Base-by-base conservation (phyloP, 2,329 filamentous ascomycete genomes). In the Phoma sp. region DNA sequence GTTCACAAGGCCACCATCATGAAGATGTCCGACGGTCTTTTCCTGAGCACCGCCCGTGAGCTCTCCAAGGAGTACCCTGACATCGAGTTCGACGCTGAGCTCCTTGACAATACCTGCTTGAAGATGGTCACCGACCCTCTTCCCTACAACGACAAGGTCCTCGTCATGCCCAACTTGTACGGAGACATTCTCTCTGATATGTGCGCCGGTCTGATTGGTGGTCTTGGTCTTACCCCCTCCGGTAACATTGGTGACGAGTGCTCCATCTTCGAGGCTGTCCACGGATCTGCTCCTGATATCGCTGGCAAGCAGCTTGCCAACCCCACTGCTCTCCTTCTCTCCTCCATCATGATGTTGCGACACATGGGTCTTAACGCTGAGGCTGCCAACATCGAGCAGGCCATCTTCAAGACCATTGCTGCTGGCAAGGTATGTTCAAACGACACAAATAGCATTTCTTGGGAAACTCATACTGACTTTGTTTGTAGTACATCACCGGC, bases 1-100 rank as follows among this genome's bases (percentile, higher is more conserved):
- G 93, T 98, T 62, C 95, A 99, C 89, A 99, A 99, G 87, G 95
- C 95, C 77, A 98, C 95, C 75, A 99, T 99, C 83, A 99, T 99
- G 95, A 99, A 99, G 88, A 96, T 97, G 91, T 93, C 89, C 75
- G 95, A 99, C 78, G 95, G 95, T 81, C 90, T 99, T 59, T 99
- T 99, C 88, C 86, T 99, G 68, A 90, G 85, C 78, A 91, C 89
- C 60, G 95, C 89, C 68, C 83, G 87, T 67, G 86, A 95, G 59
- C 86, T 99, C 66, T 84, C 91, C 78, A 96, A 96, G 86, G 93
- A 98, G 75, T 99, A 90, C 86, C 95, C 95, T 62, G 83, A 88
- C 69, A 91, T 99, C 72, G 90, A 97, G 81, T 98, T 99, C 76
- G 93, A 98, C 75, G 91, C 91, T 69, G 95, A 99, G 85, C 86